A percentile compares a stretch with the other conserved stretches of the same genome.
phyloP scores from a whole-genome alignment of 345 rosid species.

The Excoecaria agallocha region DNA sequence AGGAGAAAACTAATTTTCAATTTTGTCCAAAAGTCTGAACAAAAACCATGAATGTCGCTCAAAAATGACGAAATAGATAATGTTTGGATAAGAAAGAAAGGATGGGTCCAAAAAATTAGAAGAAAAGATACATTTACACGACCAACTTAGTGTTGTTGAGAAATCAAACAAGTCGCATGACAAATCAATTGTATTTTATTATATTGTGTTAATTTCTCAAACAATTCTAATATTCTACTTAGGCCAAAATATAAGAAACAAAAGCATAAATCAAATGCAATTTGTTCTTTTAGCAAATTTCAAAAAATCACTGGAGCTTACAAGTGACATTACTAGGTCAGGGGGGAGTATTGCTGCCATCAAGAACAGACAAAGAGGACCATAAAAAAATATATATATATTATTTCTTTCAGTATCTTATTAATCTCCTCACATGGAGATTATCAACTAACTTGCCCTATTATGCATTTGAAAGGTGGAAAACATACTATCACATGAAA shows the following conservation, averaged over 20 bases:
- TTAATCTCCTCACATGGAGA: not conserved
- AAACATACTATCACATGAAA: not conserved
- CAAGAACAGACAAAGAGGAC: slow-evolving; percentile 15
- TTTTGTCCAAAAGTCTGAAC: no score
- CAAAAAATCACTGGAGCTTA: slow-evolving; percentile 2
- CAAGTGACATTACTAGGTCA: slow-evolving; percentile 9
- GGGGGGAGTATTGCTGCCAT: slow-evolving; percentile 11
- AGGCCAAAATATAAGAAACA: slow-evolving; percentile 6
- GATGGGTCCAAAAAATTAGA: not conserved
- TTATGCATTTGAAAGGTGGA: not conserved
- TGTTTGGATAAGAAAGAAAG: slow-evolving; percentile 1
- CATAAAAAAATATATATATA: not conserved
- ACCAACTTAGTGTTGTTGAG: not conserved
- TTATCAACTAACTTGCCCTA: no score
- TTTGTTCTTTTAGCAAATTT: not conserved
- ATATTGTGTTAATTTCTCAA: not conserved
- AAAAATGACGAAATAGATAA: slow-evolving; percentile 4
- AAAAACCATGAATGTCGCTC: slow-evolving; percentile 4
- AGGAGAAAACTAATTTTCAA: no score
- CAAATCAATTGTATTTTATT: not conserved
- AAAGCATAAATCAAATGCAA: not conserved
- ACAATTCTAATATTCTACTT: not conserved
- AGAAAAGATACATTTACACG: not conserved
- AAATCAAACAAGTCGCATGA: not conserved
- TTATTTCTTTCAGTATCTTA: not conserved